A percentile compares a stretch with the other conserved stretches of the same genome.
phyloP scores from a whole-genome alignment of 345 rosid species.

The Salix purpurea region DNA sequence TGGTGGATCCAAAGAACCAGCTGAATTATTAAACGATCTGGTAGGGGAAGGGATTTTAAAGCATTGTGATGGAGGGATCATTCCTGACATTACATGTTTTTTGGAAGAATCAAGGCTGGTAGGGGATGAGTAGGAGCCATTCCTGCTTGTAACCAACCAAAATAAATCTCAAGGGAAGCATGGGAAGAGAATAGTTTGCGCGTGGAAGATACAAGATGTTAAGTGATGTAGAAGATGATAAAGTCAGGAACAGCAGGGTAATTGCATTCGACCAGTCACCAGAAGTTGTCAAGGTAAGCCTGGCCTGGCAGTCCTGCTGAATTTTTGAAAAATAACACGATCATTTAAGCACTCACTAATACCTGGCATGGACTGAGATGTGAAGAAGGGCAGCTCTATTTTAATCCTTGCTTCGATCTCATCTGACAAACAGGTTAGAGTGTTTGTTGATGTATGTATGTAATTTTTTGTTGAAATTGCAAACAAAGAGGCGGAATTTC shows the following conservation, averaged over 20 bases:
- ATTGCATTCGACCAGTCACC: too few species aligned
- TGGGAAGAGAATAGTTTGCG: not conserved
- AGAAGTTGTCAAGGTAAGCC: not conserved
- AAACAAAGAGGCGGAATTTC: too few species aligned
- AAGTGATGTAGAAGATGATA: too few species aligned
- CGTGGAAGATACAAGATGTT: not conserved
- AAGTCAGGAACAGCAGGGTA: too few species aligned
- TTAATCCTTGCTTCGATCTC: too few species aligned
- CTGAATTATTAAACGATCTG: conserved; percentile 59
- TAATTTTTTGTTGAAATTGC: too few species aligned
- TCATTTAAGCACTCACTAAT: too few species aligned
- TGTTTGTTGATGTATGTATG: too few species aligned
- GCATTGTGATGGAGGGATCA: conserved; percentile 45
- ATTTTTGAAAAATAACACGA: not conserved
- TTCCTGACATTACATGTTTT: conserved; percentile 59
- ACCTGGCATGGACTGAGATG: too few species aligned
- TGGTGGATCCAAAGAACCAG: conserved; percentile 90
- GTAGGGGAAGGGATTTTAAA: conserved; percentile 58
- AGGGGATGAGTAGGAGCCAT: not conserved
- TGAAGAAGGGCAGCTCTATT: too few species aligned
- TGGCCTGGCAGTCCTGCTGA: not conserved
- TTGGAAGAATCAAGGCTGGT: conserved; percentile 44
- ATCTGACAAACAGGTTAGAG: too few species aligned
- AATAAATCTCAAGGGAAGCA: not conserved
- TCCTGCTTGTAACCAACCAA: not conserved